A percentile compares a stretch with the other conserved stretches of the same genome.
Conservation (phyloP, 139 green algal species). For the Picochlorum sp. region DNA sequence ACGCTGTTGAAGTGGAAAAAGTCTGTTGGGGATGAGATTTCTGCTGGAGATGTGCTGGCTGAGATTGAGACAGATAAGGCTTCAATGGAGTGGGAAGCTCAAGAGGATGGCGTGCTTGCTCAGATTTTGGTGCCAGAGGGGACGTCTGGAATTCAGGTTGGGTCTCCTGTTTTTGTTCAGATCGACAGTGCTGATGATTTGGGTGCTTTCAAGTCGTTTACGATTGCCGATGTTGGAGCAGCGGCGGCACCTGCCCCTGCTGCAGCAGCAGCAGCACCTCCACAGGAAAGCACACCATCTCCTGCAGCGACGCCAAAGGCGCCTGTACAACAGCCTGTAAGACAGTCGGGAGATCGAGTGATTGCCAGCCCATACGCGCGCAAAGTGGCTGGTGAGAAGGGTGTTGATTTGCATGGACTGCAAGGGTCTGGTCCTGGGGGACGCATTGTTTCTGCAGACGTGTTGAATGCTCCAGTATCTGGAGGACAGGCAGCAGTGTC, state of each 20-base stretch:
- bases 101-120: conserved; percentile 86
- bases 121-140: conserved; percentile 69
- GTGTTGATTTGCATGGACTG: conserved; percentile 49
- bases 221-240: conserved; percentile 28
- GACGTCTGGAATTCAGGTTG: conserved; percentile 56
- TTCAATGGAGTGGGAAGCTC: conserved; percentile 56
- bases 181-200: conserved; percentile 64
- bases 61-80: conserved; percentile 95
- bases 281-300: background rate
- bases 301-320: conserved; percentile 8
- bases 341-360: conserved; percentile 42
- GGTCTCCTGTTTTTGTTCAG: conserved; percentile 48
- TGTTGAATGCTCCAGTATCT: conserved; percentile 40
- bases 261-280: conserved; percentile 26
- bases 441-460: conserved; percentile 71
- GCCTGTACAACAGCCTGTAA: background rate
- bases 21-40: conserved; percentile 55
- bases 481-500: background rate
- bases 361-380: conserved; percentile 65
- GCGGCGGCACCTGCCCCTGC: conserved; percentile 3
- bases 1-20: conserved; percentile 84
- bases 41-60: conserved; percentile 62
- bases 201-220: conserved; percentile 58
- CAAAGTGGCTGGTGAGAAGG: conserved; percentile 63
- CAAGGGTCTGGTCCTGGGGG: conserved; percentile 58